Evolutionary conservation across 2,329 filamentous ascomycete genomes (phyloP).

Genomic region (Dactylellina parvicollis): DNA sequence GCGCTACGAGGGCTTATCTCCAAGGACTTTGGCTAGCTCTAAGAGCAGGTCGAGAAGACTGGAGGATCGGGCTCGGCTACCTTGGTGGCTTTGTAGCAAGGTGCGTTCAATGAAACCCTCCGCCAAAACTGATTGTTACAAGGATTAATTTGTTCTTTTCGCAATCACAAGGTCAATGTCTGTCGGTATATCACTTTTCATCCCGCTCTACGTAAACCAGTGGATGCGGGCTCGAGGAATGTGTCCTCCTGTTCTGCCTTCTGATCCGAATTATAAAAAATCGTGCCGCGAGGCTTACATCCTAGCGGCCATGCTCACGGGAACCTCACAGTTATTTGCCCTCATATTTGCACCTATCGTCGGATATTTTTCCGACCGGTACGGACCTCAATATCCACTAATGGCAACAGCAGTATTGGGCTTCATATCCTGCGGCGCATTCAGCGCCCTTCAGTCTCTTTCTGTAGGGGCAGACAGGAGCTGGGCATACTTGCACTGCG

Average conservation of each 20-base stretch:
- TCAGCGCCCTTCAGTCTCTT: constrained; percentile 75
- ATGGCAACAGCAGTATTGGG: constrained; percentile 77
- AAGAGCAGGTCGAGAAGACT: constrained; percentile 53
- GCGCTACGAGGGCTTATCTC: constrained; percentile 13
- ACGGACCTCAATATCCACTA: constrained; percentile 72
- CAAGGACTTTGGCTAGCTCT: constrained; percentile 42
- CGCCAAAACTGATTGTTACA: neutral
- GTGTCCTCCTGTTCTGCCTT: constrained; percentile 75
- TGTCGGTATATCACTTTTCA: constrained; percentile 92
- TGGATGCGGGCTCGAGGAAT: constrained; percentile 85
- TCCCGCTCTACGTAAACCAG: constrained; percentile 90
- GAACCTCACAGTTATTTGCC: constrained; percentile 85
- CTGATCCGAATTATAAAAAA: constrained; percentile 77
- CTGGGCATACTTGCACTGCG: constrained; percentile 74
- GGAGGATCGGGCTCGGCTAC: constrained; percentile 80
- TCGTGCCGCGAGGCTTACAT: constrained; percentile 88
- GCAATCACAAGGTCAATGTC: constrained; percentile 77
- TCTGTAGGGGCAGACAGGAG: constrained; percentile 72
- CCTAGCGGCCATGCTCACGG: constrained; percentile 78
- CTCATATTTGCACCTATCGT: constrained; percentile 86
- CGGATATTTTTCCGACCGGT: constrained; percentile 79
- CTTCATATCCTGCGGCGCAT: constrained; percentile 78
- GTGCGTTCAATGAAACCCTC: no score
- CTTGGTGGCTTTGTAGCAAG: constrained; percentile 83
- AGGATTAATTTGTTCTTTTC: neutral